Evolutionary conservation across 257 asterid species (phyloP).

Genomic region (Nicotiana knightiana): DNA sequence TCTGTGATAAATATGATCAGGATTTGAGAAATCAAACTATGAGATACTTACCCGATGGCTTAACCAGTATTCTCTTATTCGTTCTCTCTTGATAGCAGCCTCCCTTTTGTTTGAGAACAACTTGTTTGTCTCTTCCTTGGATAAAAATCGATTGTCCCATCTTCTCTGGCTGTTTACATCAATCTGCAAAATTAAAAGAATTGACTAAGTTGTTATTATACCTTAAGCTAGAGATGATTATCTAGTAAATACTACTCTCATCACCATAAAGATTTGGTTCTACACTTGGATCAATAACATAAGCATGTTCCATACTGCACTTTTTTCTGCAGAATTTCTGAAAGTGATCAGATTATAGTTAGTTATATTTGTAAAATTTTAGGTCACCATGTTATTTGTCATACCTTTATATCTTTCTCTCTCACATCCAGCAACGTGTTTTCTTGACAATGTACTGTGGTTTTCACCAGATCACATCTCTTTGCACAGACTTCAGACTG

Average conservation of each 20-base stretch:
- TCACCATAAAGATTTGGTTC: background rate
- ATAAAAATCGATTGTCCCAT: constrained; percentile 72
- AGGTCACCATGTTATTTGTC: background rate
- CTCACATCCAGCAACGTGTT: constrained; percentile 29
- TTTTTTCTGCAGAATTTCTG: background rate
- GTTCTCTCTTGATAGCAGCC: constrained; percentile 67
- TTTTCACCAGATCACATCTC: constrained; percentile 47
- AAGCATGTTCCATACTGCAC: background rate
- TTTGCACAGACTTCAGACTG: constrained; percentile 75
- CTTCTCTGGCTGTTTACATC: constrained; percentile 67
- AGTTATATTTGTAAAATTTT: background rate
- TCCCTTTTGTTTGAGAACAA: constrained; percentile 52
- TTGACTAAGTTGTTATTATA: background rate
- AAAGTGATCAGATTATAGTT: background rate
- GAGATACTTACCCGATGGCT: constrained; percentile 68
- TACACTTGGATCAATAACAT: background rate
- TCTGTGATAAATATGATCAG: background rate
- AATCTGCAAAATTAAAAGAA: constrained; percentile 36
- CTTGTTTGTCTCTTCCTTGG: constrained; percentile 56
- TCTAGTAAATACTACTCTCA: background rate
- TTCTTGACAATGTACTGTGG: constrained; percentile 27
- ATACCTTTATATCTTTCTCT: constrained; percentile 69
- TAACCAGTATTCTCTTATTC: constrained; percentile 69
- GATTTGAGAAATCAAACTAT: background rate
- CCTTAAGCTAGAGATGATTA: background rate